A percentile compares a stretch with the other conserved stretches of the same genome.
phyloP scores from a whole-genome alignment of 306 rosid genomes.

The Vicia villosa region DNA sequence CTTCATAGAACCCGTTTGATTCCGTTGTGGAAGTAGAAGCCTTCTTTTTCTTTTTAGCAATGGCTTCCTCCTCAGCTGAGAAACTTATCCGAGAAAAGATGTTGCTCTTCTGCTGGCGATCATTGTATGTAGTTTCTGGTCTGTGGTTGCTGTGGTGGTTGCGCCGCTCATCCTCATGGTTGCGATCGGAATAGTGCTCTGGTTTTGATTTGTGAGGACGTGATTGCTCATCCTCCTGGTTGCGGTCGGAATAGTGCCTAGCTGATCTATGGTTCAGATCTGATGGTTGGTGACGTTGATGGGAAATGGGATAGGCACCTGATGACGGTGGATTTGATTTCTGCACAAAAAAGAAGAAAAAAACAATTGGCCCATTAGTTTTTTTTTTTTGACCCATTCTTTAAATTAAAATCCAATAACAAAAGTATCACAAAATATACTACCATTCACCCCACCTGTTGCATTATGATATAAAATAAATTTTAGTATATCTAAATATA shows the following conservation, averaged over 20 bases:
- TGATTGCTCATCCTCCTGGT: background rate
- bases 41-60: background rate
- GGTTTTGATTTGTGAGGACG: background rate
- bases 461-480: no score
- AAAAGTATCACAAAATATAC: background rate
- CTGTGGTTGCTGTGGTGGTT: background rate
- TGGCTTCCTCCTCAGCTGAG: background rate
- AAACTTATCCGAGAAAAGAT: background rate
- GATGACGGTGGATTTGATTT: background rate
- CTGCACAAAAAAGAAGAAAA: background rate
- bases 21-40: background rate
- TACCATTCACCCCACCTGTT: no score
- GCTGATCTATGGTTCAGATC: background rate
- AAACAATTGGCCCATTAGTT: background rate
- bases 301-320: background rate
- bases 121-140: background rate
- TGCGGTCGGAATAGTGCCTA: no score
- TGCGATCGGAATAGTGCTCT: background rate
- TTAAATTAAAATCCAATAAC: background rate
- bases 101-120: slow-evolving; percentile 7
- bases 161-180: background rate
- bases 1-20: background rate
- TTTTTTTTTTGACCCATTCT: background rate
- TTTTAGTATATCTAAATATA: background rate
- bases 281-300: background rate